Percentiles rank a stretch among this genome's conserved stretches.
phyloP scores from a whole-genome alignment of 345 rosid species.

The Angophora floribunda region DNA sequence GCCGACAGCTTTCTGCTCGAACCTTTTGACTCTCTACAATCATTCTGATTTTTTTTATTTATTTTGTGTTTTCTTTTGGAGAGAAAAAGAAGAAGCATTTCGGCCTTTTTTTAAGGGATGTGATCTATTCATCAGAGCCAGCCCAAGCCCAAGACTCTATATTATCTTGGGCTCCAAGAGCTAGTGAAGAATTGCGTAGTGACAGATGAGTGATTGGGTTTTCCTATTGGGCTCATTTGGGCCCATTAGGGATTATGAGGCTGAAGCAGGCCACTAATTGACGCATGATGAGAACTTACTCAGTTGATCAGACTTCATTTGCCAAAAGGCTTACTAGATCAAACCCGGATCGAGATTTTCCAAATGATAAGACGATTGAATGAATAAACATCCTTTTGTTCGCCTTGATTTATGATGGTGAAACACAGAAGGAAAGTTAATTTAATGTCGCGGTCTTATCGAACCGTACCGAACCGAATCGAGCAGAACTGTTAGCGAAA shows the following conservation, averaged over 20 bases:
- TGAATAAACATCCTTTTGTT: background rate
- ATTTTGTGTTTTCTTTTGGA: background rate
- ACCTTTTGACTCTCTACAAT: background rate
- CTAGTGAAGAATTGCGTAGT: background rate
- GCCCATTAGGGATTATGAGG: background rate
- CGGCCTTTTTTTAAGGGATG: background rate
- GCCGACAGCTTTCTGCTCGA: background rate
- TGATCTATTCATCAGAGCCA: background rate
- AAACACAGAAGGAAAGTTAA: background rate
- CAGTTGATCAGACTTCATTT: background rate
- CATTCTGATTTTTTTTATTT: background rate
- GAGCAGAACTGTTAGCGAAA: fast-evolving
- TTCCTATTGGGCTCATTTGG: background rate
- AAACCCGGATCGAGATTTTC: background rate
- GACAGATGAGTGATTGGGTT: background rate
- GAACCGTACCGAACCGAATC: background rate
- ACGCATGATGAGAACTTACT: background rate
- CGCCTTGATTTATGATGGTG: background rate
- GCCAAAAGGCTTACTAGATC: background rate
- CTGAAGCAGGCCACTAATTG: background rate
- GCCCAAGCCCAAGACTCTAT: background rate
- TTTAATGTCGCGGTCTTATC: background rate
- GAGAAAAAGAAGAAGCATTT: background rate
- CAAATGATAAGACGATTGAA: background rate
- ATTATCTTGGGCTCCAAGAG: background rate